A percentile compares a stretch with the other conserved stretches of the same genome.
These are phyloP conservation scores for Carex myosuroides DNA, from an alignment of 176 grass and related monocot genomes.

Conservation along the genomic window DNA sequence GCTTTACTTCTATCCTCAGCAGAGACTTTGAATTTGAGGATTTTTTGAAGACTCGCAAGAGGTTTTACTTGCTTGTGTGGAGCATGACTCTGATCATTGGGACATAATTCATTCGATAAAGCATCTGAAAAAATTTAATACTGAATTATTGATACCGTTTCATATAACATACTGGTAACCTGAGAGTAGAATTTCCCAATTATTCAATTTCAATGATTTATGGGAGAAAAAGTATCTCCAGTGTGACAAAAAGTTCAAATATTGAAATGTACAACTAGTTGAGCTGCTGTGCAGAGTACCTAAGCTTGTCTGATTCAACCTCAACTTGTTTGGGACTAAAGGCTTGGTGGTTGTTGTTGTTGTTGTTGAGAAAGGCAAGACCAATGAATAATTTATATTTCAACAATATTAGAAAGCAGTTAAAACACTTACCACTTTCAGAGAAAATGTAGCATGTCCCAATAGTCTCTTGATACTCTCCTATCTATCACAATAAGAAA, in stretches of 20 bases:
- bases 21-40: slow-evolving; percentile 54
- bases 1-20: slow-evolving; percentile 6
- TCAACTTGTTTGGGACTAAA: no score
- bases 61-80: slow-evolving; percentile 58
- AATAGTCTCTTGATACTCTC: slow-evolving; percentile 82
- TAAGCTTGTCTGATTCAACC: not conserved
- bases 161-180: not conserved
- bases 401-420: not conserved
- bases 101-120: slow-evolving; percentile 23
- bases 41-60: slow-evolving; percentile 52
- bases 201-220: not conserved
- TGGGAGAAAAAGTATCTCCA: not conserved
- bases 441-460: slow-evolving; percentile 74
- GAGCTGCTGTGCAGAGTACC: not conserved
- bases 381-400: not conserved
- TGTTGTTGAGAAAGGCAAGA: not conserved
- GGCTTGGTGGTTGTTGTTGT: no score
- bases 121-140: slow-evolving; percentile 25
- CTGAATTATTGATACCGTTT: not conserved
- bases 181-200: not conserved
- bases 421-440: slow-evolving; percentile 43
- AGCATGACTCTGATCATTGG: slow-evolving; percentile 20
- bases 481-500: slow-evolving; percentile 45
- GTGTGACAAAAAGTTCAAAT: not conserved
- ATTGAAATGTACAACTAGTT: not conserved